Evolutionary conservation across 2,329 filamentous ascomycete species (phyloP), one percentile per base, ranked within the genome.

Genomic region (Truncatella angustata): DNA sequence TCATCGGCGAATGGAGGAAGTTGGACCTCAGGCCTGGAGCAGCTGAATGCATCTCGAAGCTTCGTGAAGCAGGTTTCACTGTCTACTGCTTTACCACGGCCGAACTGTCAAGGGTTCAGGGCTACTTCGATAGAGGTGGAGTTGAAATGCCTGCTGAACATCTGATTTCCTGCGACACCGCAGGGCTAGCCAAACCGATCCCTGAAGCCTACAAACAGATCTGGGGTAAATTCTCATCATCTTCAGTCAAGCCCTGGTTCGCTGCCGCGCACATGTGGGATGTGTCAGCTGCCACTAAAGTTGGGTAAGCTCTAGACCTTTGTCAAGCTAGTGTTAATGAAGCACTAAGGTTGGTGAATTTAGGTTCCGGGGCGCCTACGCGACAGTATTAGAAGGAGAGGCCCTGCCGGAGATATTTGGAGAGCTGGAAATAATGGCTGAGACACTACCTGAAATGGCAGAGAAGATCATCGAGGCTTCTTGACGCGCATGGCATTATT

Each of bases 241-340:
- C n/a, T n/a, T n/a, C n/a, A n/a, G n/a, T n/a, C n/a, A 66, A 75
- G 54, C 72, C 71, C 42, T 83, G 79, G 79, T 83, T 82, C 61
- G 80, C 78, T 1, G 80, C 81, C 1, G 80, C 79, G 20, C 81
- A 84, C 64, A 77, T 79, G 71, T 84, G 80, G 81, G 80, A 84
- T 67, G 79, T 80, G 1, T 71, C 72, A 16, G 77, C 78, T 3
- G 80, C 80, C 7, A 70, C 69, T 44, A 70, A 68, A 51, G 71
- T 70, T n/a, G 78, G 78, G 56, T 67, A 54, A 55, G 61, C 59
- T 21, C 5, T 43, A 18, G 3, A 21, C 4, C 5, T n/a, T 4
- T 32, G 12, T 23, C 5, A 37, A 3, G 1, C 23, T 26, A 26
- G 10, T 26, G 9, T 9, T 9, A 40, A 21, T 21, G 21, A 5